A percentile compares a stretch with the other conserved stretches of the same genome.
These are phyloP conservation scores for Saprolegnia diclina DNA, from an alignment of 352 stramenopile genomes.

Conservation along the genomic window DNA sequence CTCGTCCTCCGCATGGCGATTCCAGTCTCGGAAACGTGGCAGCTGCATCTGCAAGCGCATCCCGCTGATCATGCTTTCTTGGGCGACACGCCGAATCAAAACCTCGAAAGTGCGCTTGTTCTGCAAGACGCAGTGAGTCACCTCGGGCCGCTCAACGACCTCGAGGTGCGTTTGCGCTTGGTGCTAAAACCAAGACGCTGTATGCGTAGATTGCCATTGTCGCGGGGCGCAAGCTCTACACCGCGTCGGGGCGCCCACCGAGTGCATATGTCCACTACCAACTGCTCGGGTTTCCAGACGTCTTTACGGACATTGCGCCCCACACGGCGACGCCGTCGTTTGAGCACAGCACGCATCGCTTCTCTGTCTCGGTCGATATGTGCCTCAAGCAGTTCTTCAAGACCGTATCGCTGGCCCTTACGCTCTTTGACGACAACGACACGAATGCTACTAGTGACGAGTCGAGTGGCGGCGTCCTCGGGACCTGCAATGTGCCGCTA, in stretches of 20 bases:
- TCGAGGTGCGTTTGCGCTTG: conserved; percentile 32
- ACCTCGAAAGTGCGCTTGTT: not conserved
- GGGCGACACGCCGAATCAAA: not conserved
- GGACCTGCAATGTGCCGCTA: conserved; percentile 62
- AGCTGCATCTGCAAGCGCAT: conserved; percentile 83
- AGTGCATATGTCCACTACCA: conserved; percentile 87
- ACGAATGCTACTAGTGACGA: conserved; percentile 34
- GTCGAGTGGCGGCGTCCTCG: conserved; percentile 52
- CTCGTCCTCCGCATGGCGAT: conserved; percentile 81
- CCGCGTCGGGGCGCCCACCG: not conserved
- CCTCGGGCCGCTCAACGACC: conserved; percentile 35
- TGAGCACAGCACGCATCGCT: conserved; percentile 51
- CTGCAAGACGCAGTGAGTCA: not conserved
- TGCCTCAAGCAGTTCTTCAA: conserved; percentile 76
- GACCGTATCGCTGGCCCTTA: conserved; percentile 76
- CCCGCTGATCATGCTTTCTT: conserved; percentile 32
- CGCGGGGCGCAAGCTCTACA: conserved; percentile 11
- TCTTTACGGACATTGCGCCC: conserved; percentile 82
- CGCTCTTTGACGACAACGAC: conserved; percentile 78
- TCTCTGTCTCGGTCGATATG: conserved; percentile 60
- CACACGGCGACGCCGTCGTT: conserved; percentile 63
- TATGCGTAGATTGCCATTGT: conserved; percentile 42
- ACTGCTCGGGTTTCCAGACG: conserved; percentile 80
- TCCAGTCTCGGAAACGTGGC: conserved; percentile 87
- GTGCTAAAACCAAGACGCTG: not conserved